Evolutionary conservation across 2,329 filamentous ascomycete genomes (phyloP).

Genomic region (Penicillium occitanis): DNA sequence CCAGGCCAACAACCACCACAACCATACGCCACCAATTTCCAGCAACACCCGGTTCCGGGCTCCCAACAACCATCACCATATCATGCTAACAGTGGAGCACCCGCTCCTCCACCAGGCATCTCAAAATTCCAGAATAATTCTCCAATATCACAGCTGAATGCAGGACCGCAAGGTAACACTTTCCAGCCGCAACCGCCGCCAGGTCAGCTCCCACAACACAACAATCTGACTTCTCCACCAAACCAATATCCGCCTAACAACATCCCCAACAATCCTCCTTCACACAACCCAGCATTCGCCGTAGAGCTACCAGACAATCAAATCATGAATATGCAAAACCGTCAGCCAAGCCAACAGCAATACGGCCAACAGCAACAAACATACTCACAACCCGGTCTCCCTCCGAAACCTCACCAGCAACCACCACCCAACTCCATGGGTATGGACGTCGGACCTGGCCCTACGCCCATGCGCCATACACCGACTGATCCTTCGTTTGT

Average conservation of each 20-base stretch:
- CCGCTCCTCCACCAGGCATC: neutral
- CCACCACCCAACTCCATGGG: neutral
- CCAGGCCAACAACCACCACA: neutral
- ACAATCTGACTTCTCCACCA: neutral
- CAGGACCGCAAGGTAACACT: neutral
- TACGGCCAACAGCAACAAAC: constrained; percentile 9
- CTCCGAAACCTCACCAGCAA: constrained; percentile 5
- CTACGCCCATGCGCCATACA: constrained; percentile 14
- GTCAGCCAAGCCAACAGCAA: neutral
- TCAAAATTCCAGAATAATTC: constrained; percentile 8
- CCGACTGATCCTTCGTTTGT: constrained; percentile 32
- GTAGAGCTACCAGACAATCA: constrained; percentile 20
- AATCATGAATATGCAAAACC: constrained; percentile 6
- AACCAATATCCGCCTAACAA: neutral
- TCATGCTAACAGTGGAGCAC: neutral
- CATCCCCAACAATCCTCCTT: neutral
- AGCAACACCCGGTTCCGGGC: constrained; percentile 2
- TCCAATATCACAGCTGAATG: neutral
- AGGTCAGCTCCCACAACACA: neutral
- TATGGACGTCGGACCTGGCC: neutral
- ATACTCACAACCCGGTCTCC: neutral
- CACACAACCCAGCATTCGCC: constrained; percentile 12
- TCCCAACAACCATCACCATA: constrained; percentile 6
- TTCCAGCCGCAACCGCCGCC: constrained; percentile 9
- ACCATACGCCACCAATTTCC: constrained; percentile 7